These are phyloP conservation scores for Fusarium pseudoanthophilum DNA, from an alignment of 2,329 filamentous ascomycete species.

Conservation along the genomic window DNA sequence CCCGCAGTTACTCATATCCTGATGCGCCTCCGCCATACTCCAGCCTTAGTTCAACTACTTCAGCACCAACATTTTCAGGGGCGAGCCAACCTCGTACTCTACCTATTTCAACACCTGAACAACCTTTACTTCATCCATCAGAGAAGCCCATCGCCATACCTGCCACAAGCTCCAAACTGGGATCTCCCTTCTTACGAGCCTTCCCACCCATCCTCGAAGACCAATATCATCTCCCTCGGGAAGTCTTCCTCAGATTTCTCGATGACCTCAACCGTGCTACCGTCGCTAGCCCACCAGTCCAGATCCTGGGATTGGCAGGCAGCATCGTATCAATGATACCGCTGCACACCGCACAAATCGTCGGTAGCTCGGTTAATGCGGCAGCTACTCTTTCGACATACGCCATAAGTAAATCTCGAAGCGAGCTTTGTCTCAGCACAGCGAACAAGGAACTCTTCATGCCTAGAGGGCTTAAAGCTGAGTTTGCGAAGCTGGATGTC, in stretches of 20 bases:
- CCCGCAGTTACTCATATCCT: neutral
- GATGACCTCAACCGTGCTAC: neutral
- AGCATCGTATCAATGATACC: neutral
- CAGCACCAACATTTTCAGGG: neutral
- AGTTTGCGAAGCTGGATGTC: neutral
- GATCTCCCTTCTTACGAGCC: neutral
- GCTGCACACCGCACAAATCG: neutral
- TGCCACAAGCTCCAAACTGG: neutral
- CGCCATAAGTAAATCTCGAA: neutral
- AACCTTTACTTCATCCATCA: neutral
- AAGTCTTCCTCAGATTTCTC: neutral
- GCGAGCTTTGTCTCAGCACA: neutral
- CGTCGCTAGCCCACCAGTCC: neutral
- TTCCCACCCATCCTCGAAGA: neutral
- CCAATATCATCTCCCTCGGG: neutral
- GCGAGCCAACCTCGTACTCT: neutral
- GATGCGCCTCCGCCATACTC: neutral
- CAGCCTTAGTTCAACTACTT: no score
- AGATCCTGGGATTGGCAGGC: neutral
- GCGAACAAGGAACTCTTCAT: neutral
- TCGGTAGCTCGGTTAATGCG: neutral
- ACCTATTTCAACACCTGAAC: fast-evolving
- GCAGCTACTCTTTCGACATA: neutral
- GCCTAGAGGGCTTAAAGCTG: neutral
- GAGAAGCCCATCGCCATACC: neutral